Percentiles rank a stretch among this genome's conserved stretches.
Evolutionary conservation across 2,329 filamentous ascomycete genomes (phyloP).

Genomic region (Bimuria novae-zelandiae): DNA sequence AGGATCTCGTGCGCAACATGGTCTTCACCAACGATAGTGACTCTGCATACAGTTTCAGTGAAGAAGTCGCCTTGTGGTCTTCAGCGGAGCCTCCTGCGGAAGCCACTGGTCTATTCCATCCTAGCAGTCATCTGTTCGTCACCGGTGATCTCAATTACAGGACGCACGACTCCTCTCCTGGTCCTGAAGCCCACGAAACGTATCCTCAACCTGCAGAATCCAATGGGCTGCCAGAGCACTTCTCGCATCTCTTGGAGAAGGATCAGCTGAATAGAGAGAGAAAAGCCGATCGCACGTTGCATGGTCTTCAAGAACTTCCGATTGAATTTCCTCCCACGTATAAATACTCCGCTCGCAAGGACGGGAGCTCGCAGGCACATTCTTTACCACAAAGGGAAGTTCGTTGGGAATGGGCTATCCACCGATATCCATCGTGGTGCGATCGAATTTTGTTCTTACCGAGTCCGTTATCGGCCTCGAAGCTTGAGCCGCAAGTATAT

Average conservation of each 20-base stretch:
- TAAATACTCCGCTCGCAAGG: conserved; percentile 67
- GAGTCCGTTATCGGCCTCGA: conserved; percentile 49
- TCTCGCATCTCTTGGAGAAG: conserved; percentile 66
- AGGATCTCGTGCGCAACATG: conserved; percentile 76
- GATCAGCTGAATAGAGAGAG: conserved; percentile 83
- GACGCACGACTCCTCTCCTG: conserved; percentile 70
- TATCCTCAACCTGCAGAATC: conserved; percentile 67
- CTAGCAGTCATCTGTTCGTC: conserved; percentile 78
- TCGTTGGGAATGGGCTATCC: conserved; percentile 73
- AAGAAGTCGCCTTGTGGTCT: conserved; percentile 40
- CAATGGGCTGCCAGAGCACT: conserved; percentile 61
- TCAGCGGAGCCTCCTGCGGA: conserved; percentile 37
- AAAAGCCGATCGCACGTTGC: conserved; percentile 69
- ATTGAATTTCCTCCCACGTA: conserved; percentile 90
- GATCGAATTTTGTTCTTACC: conserved; percentile 81
- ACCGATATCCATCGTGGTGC: conserved; percentile 89
- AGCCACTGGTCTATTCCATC: conserved; percentile 71
- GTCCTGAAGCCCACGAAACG: conserved; percentile 57
- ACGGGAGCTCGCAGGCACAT: conserved; percentile 13
- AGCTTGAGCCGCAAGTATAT: conserved; percentile 67
- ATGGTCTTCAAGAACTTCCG: conserved; percentile 74
- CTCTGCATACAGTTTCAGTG: conserved; percentile 33
- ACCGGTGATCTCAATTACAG: conserved; percentile 96
- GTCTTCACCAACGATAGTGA: conserved; percentile 64
- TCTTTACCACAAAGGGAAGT: conserved; percentile 35